Conservation (phyloP, 768 basidiomycete species). For the Tylopilus cervinicoccineus region DNA sequence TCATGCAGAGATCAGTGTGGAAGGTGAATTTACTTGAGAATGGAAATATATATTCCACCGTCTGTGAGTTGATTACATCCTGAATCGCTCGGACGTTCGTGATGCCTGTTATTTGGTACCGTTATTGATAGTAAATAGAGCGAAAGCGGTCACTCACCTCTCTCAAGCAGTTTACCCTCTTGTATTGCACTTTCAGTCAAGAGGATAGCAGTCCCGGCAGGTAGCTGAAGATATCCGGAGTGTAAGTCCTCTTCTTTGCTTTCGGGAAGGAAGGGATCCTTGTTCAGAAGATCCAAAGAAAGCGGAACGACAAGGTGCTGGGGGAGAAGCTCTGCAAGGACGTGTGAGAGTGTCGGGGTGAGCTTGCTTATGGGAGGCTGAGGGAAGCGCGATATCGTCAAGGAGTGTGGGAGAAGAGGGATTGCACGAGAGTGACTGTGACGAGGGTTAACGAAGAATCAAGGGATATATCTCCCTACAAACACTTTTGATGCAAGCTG, state of each 20-base stretch:
- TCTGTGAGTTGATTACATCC: constrained; percentile 59
- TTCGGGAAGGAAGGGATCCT: constrained; percentile 55
- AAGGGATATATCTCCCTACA: constrained; percentile 23
- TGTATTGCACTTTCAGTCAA: constrained; percentile 63
- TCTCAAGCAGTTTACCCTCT: constrained; percentile 64
- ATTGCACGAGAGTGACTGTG: constrained; percentile 63
- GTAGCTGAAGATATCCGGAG: constrained; percentile 71
- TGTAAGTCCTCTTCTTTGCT: constrained; percentile 69
- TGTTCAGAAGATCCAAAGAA: constrained; percentile 60
- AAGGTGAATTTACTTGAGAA: constrained; percentile 66
- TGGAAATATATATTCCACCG: constrained; percentile 71
- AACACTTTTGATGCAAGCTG: constrained; percentile 60
- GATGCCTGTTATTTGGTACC: constrained; percentile 41
- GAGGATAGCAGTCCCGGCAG: constrained; percentile 54
- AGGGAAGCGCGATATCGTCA: constrained; percentile 64
- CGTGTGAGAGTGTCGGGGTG: constrained; percentile 46
- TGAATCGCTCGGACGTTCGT: constrained; percentile 62
- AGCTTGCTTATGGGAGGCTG: constrained; percentile 29
- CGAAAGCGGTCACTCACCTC: constrained; percentile 24
- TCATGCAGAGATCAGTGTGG: constrained; percentile 65
- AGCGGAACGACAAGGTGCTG: constrained; percentile 52
- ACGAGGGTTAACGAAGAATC: background rate
- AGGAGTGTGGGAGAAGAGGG: constrained; percentile 61
- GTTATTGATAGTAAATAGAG: background rate
- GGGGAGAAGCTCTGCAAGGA: constrained; percentile 60